Evolutionary conservation across 495 filamentous ascomycete genomes (phyloP).

Genomic region (Lophium mytilinum): DNA sequence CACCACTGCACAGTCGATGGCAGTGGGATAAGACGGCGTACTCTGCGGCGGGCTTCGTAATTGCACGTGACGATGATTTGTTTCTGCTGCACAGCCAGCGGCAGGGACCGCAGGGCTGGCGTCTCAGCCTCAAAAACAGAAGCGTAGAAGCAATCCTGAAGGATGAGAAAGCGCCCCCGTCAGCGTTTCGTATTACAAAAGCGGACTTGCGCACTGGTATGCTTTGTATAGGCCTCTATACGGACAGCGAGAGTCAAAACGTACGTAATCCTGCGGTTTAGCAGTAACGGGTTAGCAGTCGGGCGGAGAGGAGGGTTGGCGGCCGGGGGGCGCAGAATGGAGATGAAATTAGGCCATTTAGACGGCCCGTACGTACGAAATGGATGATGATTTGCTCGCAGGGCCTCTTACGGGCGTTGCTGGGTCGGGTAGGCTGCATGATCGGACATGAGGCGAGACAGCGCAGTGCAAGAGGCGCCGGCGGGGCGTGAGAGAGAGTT

Average conservation of each 20-base stretch:
- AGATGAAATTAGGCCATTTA: background rate
- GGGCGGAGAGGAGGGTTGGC: background rate
- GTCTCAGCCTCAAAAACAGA: conserved; percentile 77
- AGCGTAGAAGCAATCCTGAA: conserved; percentile 85
- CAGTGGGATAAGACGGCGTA: conserved; percentile 13
- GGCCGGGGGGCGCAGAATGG: background rate
- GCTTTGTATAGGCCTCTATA: background rate
- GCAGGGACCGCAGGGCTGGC: conserved; percentile 60
- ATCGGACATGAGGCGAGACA: too few species aligned
- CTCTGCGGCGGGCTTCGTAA: conserved; percentile 64
- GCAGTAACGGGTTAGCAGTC: conserved; percentile 13
- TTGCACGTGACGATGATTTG: conserved; percentile 93
- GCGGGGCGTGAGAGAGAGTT: too few species aligned
- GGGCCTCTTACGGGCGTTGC: conserved; percentile 35
- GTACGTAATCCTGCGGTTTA: background rate
- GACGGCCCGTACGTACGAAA: conserved; percentile 49
- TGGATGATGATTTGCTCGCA: conserved; percentile 70
- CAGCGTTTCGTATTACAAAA: background rate
- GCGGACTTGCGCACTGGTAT: too few species aligned
- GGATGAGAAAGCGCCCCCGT: background rate
- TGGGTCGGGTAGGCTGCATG: background rate
- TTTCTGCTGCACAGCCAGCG: conserved; percentile 75
- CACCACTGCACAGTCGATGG: background rate
- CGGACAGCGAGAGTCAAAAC: conserved; percentile 6
- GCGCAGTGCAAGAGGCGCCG: background rate